Evolutionary conservation across 495 filamentous ascomycete genomes (phyloP).

Genomic region (Penicillium psychrofluorescens): DNA sequence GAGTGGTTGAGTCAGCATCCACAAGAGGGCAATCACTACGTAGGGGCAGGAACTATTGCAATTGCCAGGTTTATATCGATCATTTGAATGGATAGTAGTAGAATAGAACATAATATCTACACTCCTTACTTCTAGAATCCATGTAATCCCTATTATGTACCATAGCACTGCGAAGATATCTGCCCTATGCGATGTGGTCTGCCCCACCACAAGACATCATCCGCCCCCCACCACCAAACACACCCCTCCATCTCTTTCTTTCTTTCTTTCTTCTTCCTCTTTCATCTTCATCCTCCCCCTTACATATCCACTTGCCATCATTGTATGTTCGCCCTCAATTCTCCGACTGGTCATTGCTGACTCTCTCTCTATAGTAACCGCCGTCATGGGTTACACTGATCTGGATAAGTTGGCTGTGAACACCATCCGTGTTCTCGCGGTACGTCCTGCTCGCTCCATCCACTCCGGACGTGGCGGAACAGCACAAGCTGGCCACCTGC

Average conservation of each 20-base stretch:
- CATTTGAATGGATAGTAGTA: too few relatives aligned
- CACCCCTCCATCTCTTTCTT: conserved; percentile 9
- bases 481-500: too few relatives aligned
- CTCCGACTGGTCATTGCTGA: conserved; percentile 1
- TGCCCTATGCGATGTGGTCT: background rate
- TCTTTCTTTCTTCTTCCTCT: conserved; percentile 7
- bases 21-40: too few relatives aligned
- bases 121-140: background rate
- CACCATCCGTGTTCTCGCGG: conserved; percentile 92
- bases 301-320: background rate
- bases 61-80: too few relatives aligned
- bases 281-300: conserved; percentile 4
- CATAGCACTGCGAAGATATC: background rate
- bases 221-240: conserved; percentile 22
- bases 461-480: too few relatives aligned
- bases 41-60: too few relatives aligned
- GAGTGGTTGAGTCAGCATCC: too few relatives aligned
- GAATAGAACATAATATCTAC: too few relatives aligned
- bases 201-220: conserved; percentile 30
- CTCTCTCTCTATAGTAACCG: conserved; percentile 30
- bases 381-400: conserved; percentile 85
- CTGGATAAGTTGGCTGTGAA: conserved; percentile 87
- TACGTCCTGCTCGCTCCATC: conserved; percentile 35
- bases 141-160: background rate
- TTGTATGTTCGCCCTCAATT: conserved; percentile 5